Evolutionary conservation across 2,329 filamentous ascomycete species (phyloP), one percentile per base, ranked within the genome.

Genomic region (Xylaria sp.): DNA sequence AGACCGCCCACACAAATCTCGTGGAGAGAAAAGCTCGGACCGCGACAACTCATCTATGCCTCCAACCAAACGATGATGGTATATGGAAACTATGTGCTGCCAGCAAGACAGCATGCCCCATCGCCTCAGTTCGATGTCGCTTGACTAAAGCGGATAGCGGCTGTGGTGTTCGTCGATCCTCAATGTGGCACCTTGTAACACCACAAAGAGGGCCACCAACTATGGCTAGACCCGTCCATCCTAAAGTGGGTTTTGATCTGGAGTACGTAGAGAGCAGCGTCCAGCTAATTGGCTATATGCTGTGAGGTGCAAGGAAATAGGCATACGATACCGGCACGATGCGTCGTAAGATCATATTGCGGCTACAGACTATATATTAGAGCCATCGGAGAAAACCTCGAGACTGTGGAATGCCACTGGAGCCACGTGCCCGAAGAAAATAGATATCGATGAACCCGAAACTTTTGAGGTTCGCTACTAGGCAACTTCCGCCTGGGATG

Each of bases 381-480:
- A 68, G 62, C 60, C 68, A 46, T 58, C 52, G 48, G 58, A 63
- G 52, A 62, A 62, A 73, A 59, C 3, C n/a, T 46, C 33, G 41
- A 46, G 23, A 52, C 36, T 71, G 64, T 69, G 71, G 65, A 63
- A 70, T 71, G 72, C 71, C 72, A 80, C 71, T 81, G 79, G 80
- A 78, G 79, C 80, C 80, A 82, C 80, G 80, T 82, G 78, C 77
- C 69, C 73, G 68, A 68, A 58, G 64, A 43, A 71, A 64, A 68
- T 58, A 70, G 68, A 70, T 62, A 63, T 68, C 71, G 68, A 76
- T 67, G 56, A 41, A 64, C 62, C 66, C 57, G 66, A 65, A 62
- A 58, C 20, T 41, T 28, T 28, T 55, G 39, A 64, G 48, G 39
- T 60, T 15, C 56, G 28, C 43, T 52, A 12, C 54, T 36, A 48